Percentiles rank a stretch among this genome's conserved stretches.
These are phyloP conservation scores for Yamadazyma dendronema DNA, from an alignment of 1,139 yeast genomes.

Conservation along the genomic window DNA sequence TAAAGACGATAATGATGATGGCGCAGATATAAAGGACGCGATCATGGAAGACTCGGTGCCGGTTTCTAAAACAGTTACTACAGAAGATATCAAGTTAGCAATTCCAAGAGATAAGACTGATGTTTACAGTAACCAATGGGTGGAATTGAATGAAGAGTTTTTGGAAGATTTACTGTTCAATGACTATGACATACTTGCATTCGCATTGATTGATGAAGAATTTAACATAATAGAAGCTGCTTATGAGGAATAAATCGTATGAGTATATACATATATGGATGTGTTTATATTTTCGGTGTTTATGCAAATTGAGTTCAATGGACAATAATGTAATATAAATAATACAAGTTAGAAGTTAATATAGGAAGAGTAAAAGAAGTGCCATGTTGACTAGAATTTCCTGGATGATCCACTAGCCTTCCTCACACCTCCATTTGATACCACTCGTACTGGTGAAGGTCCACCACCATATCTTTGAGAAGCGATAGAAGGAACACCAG, in stretches of 20 bases:
- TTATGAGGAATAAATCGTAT: slow-evolving; percentile 30
- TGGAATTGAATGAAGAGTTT: slow-evolving; percentile 27
- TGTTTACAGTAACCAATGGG: slow-evolving; percentile 44
- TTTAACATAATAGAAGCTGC: slow-evolving; percentile 43
- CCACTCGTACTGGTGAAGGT: slow-evolving; percentile 24
- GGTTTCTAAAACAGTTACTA: slow-evolving; percentile 8
- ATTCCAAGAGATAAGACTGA: slow-evolving; percentile 39
- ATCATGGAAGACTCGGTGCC: slow-evolving; percentile 3
- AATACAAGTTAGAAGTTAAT: slow-evolving; percentile 8
- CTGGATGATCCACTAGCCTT: slow-evolving; percentile 34
- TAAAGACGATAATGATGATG: background rate
- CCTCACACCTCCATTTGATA: slow-evolving; percentile 37
- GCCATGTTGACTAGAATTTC: slow-evolving; percentile 7
- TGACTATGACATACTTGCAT: slow-evolving; percentile 43
- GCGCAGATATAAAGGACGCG: slow-evolving; percentile 6
- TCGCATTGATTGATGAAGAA: slow-evolving; percentile 35
- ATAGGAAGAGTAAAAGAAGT: background rate
- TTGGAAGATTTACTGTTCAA: slow-evolving; percentile 27
- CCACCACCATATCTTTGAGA: slow-evolving; percentile 15
- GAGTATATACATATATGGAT: background rate
- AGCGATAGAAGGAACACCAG: slow-evolving; percentile 22
- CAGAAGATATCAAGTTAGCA: slow-evolving; percentile 34
- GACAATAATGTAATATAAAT: slow-evolving; percentile 4
- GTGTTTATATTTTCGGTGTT: too few species aligned
- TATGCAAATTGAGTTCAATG: too few species aligned